Evolutionary conservation across 306 rosid species (phyloP).

Genomic region (Cucurbita maxima): DNA sequence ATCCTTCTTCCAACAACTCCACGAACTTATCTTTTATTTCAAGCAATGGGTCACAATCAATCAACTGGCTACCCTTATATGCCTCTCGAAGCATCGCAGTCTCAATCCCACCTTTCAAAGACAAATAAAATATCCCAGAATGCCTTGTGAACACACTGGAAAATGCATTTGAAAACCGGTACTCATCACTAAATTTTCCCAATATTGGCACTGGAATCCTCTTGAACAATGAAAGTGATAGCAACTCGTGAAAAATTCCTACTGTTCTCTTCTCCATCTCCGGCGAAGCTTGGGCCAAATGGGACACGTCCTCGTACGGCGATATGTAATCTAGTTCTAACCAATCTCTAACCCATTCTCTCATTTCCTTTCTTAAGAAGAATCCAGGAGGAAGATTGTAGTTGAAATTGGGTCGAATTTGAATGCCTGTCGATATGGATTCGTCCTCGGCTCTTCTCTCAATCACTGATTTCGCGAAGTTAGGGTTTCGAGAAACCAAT

Average conservation of each 20-base stretch:
- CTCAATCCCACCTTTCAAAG: slow-evolving; percentile 75
- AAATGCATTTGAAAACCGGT: slow-evolving; percentile 65
- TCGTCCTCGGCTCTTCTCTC: slow-evolving; percentile 72
- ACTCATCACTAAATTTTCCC: slow-evolving; percentile 67
- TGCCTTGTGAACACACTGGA: slow-evolving; percentile 63
- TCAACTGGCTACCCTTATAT: slow-evolving; percentile 35
- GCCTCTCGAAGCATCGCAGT: slow-evolving; percentile 77
- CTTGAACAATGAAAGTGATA: slow-evolving; percentile 54
- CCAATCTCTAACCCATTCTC: slow-evolving; percentile 93
- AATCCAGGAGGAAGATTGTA: slow-evolving; percentile 55
- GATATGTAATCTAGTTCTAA: slow-evolving; percentile 67
- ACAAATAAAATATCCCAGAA: slow-evolving; percentile 69
- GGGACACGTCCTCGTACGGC: slow-evolving; percentile 48
- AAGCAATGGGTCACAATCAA: slow-evolving; percentile 62
- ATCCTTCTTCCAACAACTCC: slow-evolving; percentile 74
- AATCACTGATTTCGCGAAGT: slow-evolving; percentile 63
- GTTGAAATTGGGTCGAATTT: slow-evolving; percentile 57
- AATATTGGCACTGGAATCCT: slow-evolving; percentile 69
- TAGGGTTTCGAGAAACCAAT: slow-evolving; percentile 51
- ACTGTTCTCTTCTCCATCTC: slow-evolving; percentile 58
- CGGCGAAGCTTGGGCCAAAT: slow-evolving; percentile 48
- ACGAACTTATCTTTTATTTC: slow-evolving; percentile 52
- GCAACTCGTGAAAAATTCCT: slow-evolving; percentile 41
- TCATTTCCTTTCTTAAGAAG: slow-evolving; percentile 70
- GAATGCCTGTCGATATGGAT: slow-evolving; percentile 34